phyloP scores from a whole-genome alignment of 179 eudicot genomes.

The Corrigiola litoralis region DNA sequence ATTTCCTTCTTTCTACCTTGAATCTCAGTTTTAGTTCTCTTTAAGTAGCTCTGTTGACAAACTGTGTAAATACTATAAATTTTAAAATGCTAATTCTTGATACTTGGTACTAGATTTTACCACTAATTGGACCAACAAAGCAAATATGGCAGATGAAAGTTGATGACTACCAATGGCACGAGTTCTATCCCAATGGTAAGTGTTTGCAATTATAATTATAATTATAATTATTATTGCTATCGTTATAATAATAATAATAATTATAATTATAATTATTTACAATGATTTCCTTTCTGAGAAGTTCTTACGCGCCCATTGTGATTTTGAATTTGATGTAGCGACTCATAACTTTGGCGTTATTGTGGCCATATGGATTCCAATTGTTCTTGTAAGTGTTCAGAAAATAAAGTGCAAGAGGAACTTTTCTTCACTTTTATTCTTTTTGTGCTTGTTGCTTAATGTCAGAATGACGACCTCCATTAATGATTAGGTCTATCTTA shows the following conservation, averaged over 20 bases:
- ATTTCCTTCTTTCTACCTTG: background rate
- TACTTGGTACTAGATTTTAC: conserved; percentile 52
- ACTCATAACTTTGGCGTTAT: conserved; percentile 78
- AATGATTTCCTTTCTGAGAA: conserved; percentile 10
- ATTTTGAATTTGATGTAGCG: conserved; percentile 42
- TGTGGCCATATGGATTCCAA: conserved; percentile 87
- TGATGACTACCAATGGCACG: conserved; percentile 80
- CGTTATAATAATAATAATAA: background rate
- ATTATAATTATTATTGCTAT: too few species aligned
- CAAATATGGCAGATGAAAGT: conserved; percentile 63
- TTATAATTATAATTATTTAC: background rate
- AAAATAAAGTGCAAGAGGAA: background rate
- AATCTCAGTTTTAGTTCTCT: conserved; percentile 2
- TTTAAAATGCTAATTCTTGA: conserved; percentile 14
- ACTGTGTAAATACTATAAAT: background rate
- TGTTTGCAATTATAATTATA: conserved; percentile 1
- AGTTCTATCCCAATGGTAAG: conserved; percentile 83
- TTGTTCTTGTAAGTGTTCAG: conserved; percentile 69
- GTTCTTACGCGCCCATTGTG: conserved; percentile 18
- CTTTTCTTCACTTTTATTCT: conserved; percentile 5
- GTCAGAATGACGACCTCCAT: conserved; percentile 6
- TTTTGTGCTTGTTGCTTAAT: conserved; percentile 11
- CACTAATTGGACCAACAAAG: conserved; percentile 77
- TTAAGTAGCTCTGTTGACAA: conserved; percentile 1
- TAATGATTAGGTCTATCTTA: conserved; percentile 74